Conservation (phyloP, 345 rosid genomes). For the Linum trigynum region DNA sequence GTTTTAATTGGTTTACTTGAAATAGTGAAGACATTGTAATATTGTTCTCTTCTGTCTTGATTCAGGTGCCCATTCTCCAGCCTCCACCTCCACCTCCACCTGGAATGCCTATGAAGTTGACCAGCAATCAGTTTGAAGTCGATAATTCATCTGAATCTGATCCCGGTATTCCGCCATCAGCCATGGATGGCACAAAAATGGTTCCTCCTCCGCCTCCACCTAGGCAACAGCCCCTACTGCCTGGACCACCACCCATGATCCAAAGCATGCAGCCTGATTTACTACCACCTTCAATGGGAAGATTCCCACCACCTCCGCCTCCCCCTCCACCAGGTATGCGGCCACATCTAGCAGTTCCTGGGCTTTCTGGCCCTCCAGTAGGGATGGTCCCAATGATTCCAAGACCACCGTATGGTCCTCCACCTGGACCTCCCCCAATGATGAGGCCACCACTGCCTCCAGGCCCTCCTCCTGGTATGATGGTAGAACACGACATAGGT, state of each 20-base stretch:
- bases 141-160: conserved; percentile 36
- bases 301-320: conserved; percentile 50
- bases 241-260: conserved; percentile 33
- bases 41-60: conserved; percentile 6
- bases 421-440: conserved; percentile 80
- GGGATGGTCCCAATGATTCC: conserved; percentile 59
- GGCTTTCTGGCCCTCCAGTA: conserved; percentile 53
- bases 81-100: conserved; percentile 35
- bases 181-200: conserved; percentile 38
- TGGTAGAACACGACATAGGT: conserved; percentile 36
- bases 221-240: conserved; percentile 40
- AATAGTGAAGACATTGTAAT: no score
- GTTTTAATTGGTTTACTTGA: no score
- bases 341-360: conserved; percentile 37
- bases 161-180: conserved; percentile 25
- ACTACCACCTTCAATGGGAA: conserved; percentile 60
- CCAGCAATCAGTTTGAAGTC: conserved; percentile 37
- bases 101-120: conserved; percentile 37
- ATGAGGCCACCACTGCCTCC: conserved; percentile 98
- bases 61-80: conserved; percentile 36
- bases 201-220: conserved; percentile 88
- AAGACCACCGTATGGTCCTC: conserved; percentile 82
- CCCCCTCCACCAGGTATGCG: conserved; percentile 71
- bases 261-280: conserved; percentile 45
- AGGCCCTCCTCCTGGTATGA: conserved; percentile 65